Evolutionary conservation across 176 grass and related monocot genomes (phyloP), one percentile per base, ranked within the genome.

Genomic region (Avena sativa): DNA sequence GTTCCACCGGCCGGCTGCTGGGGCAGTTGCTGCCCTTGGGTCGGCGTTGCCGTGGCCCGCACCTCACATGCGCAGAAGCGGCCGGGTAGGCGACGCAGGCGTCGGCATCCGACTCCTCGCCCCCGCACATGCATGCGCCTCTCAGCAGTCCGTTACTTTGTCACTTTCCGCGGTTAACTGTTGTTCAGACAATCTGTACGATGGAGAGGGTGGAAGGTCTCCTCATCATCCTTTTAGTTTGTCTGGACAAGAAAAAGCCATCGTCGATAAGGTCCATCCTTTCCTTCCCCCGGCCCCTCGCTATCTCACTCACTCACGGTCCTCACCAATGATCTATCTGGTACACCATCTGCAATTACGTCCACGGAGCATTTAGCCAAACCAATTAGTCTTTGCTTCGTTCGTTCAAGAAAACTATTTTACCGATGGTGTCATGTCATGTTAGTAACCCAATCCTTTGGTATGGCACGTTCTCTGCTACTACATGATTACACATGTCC

Each of bases 121-220:
- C 82, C 71, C n/a, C 68, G 83, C 86, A 92, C 90, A 92, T 86
- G 89, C 85, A 85, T 80, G 34, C 65, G 73, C 12, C 64, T 23
- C 72, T 12, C 44, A 63, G 78, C 90, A 56, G 86, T 87, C 85
- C 76, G 89, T 90, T 87, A 10, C 57, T 57, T 58, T 61, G 85
- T 87, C 85, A 52, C 89, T 79, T 83, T 90, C 85, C 46, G 12
- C 36, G 2, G 77, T 25, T 63, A 60, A 85, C 76, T 81, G 70
- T 26, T 81, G 70, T 26, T 78, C 1, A 1, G 63, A 46, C 28
- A 40, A 51, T 16, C 81, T 10, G 78, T 11, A 10, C 50, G 40
- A 43, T 43, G 5, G 40, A 43, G 48, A 16, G 25, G 73, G 73
- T 76, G 25, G 73, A 76, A 28, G 73, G 73, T 76, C 73, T 17